Percentiles rank a stretch among this genome's conserved stretches.
Conservation (phyloP, 768 basidiomycete species). For the Naganishia friedmannii region DNA sequence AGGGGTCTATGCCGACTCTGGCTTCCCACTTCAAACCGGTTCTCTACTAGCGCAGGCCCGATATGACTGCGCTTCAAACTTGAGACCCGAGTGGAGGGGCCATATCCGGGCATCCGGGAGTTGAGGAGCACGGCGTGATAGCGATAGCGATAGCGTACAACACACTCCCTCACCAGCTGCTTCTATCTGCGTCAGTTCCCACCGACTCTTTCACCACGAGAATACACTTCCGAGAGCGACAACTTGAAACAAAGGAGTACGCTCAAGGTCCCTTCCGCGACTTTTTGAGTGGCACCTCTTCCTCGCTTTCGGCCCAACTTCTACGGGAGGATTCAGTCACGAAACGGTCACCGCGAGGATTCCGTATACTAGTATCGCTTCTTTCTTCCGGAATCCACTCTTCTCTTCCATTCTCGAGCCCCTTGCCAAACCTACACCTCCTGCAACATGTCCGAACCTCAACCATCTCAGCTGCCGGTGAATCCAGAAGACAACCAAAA, state of each 20-base stretch:
- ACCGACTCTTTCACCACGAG: neutral
- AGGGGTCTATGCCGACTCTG: slow-evolving; percentile 2
- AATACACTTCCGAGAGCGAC: neutral
- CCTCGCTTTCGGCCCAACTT: too few relatives aligned
- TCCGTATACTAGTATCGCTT: too few relatives aligned
- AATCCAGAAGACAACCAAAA: slow-evolving; percentile 26
- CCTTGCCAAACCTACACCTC: neutral
- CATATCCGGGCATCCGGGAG: slow-evolving; percentile 8
- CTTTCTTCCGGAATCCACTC: too few relatives aligned
- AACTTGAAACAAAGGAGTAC: neutral
- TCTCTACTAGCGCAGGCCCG: neutral
- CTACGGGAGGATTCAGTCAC: too few relatives aligned
- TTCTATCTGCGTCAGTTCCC: too few relatives aligned
- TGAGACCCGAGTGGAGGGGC: slow-evolving; percentile 4
- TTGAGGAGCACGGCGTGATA: slow-evolving; percentile 1
- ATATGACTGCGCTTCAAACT: neutral
- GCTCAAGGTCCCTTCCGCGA: neutral
- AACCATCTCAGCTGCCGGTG: slow-evolving; percentile 27
- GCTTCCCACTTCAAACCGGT: too few relatives aligned
- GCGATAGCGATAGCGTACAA: neutral
- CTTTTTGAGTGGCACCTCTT: neutral
- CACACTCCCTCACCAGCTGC: too few relatives aligned
- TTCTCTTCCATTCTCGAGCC: neutral
- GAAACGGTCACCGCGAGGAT: too few relatives aligned
- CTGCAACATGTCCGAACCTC: slow-evolving; percentile 16